These are phyloP conservation scores for Daldinia concentrica DNA, from an alignment of 495 filamentous ascomycete species.

Conservation along the genomic window DNA sequence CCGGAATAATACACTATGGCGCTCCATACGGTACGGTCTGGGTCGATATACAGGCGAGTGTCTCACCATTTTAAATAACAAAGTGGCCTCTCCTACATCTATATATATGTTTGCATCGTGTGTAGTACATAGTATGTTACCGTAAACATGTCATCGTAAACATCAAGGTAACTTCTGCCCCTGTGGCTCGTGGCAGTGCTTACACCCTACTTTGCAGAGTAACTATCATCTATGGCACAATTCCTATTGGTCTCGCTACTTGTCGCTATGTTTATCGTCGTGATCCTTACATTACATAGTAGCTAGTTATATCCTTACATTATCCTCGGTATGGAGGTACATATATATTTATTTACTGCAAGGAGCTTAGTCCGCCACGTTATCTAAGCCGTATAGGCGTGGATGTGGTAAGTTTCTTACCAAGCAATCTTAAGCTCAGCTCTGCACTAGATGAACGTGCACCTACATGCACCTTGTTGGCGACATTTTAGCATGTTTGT, in stretches of 20 bases:
- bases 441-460: no score
- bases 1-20: conserved; percentile 25
- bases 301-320: not conserved
- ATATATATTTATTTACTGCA: conserved; percentile 1
- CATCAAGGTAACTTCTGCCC: not conserved
- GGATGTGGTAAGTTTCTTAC: not conserved
- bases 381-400: not conserved
- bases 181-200: conserved; percentile 18
- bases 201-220: conserved; percentile 24
- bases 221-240: conserved; percentile 22
- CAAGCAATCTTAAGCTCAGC: not conserved
- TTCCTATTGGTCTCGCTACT: conserved; percentile 32
- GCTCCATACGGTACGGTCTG: conserved; percentile 17
- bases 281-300: conserved; percentile 17
- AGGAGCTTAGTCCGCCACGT: not conserved
- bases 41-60: conserved; percentile 23
- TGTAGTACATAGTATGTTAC: not conserved
- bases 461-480: conserved; percentile 20
- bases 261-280: conserved; percentile 11
- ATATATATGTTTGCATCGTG: not conserved
- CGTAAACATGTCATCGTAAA: not conserved
- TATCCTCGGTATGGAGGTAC: not conserved
- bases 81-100: not conserved
- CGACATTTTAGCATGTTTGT: not conserved
- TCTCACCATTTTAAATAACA: conserved; percentile 13